Conservation (phyloP, 2,329 filamentous ascomycete genomes). For the Colletotrichum caudatum region DNA sequence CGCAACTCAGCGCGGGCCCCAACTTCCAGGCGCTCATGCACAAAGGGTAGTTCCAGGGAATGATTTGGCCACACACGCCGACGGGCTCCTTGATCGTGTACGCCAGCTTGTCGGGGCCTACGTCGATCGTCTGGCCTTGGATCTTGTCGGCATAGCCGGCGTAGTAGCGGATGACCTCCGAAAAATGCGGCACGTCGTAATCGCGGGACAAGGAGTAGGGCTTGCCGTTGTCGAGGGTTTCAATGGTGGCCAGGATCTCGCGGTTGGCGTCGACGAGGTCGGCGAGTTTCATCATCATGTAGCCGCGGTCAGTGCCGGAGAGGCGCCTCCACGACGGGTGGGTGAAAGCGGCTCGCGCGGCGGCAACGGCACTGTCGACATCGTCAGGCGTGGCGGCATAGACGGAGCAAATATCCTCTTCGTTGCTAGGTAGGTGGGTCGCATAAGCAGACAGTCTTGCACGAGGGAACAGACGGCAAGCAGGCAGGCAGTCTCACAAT, state of each 20-base stretch:
- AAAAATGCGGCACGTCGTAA: conserved; percentile 68
- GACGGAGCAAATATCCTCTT: conserved; percentile 77
- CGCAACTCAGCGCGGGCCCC: conserved; percentile 70
- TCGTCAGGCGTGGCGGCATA: conserved; percentile 75
- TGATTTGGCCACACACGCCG: conserved; percentile 81
- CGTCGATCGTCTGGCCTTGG: conserved; percentile 81
- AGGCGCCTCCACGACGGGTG: conserved; percentile 76
- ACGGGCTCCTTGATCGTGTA: conserved; percentile 83
- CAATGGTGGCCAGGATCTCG: conserved; percentile 62
- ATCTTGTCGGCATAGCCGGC: conserved; percentile 85
- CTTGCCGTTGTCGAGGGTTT: conserved; percentile 87
- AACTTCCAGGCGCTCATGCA: conserved; percentile 78
- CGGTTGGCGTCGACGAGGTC: conserved; percentile 75
- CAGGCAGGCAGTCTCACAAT: conserved; percentile 59
- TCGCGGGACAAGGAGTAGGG: conserved; percentile 74
- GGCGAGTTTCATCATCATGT: conserved; percentile 76
- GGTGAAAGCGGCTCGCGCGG: conserved; percentile 77
- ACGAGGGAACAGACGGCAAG: background rate
- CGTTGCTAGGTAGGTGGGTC: conserved; percentile 53
- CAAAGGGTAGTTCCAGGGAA: conserved; percentile 86
- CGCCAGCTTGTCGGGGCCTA: conserved; percentile 76
- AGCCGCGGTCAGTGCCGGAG: conserved; percentile 74
- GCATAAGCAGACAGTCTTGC: background rate
- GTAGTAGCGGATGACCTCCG: conserved; percentile 75
- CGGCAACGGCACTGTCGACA: conserved; percentile 76